Percentiles rank a stretch among this genome's conserved stretches.
Evolutionary conservation across 768 basidiomycete genomes (phyloP).

Genomic region (Cystobasidium onofrii): DNA sequence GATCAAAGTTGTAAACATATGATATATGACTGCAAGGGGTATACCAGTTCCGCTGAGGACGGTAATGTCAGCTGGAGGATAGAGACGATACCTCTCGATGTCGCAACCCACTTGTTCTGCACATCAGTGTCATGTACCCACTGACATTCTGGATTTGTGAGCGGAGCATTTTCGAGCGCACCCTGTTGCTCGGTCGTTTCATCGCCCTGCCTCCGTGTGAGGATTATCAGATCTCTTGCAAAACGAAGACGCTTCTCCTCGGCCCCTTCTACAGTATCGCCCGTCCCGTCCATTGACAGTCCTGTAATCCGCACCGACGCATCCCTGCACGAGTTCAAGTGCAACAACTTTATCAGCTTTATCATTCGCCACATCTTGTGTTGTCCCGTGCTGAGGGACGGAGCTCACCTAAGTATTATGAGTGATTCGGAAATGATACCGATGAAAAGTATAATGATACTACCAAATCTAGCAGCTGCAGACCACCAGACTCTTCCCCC

Average conservation of each 20-base stretch:
- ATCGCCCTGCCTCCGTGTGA: neutral
- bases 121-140: conserved; percentile 28
- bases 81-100: neutral
- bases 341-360: neutral
- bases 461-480: neutral
- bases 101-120: neutral
- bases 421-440: conserved; percentile 1
- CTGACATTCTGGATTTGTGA: conserved; percentile 2
- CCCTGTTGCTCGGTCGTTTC: neutral
- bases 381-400: too few relatives aligned
- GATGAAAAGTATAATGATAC: neutral
- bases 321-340: neutral
- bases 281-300: neutral
- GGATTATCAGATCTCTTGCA: neutral
- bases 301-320: neutral
- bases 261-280: neutral
- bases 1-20: conserved; percentile 7
- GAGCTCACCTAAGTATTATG: neutral
- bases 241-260: neutral
- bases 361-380: too few relatives aligned
- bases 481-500: conserved; percentile 20
- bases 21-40: conserved; percentile 2
- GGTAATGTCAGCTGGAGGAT: neutral
- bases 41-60: neutral
- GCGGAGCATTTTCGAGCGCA: neutral